Conservation (phyloP, 257 asterid species). For the Vinca minor region DNA sequence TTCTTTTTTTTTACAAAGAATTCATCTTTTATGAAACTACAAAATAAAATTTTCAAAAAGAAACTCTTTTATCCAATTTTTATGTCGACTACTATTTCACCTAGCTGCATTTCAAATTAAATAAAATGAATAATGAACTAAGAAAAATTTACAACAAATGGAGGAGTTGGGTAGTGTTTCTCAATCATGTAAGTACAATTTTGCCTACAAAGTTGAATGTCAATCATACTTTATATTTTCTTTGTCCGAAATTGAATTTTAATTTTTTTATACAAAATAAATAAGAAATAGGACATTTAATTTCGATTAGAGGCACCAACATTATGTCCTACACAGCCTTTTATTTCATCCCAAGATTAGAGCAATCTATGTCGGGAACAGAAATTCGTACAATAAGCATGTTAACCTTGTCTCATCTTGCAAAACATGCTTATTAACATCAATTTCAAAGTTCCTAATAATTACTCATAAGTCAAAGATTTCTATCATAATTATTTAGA, state of each 20-base stretch:
- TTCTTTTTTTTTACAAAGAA: too few species aligned
- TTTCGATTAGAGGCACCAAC: too few species aligned
- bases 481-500: background rate
- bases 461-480: background rate
- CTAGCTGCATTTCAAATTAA: conserved; percentile 5
- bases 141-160: background rate
- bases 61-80: background rate
- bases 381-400: background rate
- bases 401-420: background rate
- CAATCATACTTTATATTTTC: background rate
- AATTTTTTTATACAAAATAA: too few species aligned
- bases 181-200: background rate
- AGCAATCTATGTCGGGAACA: background rate
- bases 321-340: background rate
- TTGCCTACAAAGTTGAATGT: background rate
- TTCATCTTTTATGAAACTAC: too few species aligned
- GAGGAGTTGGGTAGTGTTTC: background rate
- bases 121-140: background rate
- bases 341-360: background rate
- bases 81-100: background rate
- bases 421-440: background rate
- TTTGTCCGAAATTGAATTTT: too few species aligned
- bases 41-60: too few species aligned
- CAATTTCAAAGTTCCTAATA: too few species aligned
- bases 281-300: too few species aligned